phyloP scores from a whole-genome alignment of 352 stramenopile species.

The Blastocystis hominis region DNA sequence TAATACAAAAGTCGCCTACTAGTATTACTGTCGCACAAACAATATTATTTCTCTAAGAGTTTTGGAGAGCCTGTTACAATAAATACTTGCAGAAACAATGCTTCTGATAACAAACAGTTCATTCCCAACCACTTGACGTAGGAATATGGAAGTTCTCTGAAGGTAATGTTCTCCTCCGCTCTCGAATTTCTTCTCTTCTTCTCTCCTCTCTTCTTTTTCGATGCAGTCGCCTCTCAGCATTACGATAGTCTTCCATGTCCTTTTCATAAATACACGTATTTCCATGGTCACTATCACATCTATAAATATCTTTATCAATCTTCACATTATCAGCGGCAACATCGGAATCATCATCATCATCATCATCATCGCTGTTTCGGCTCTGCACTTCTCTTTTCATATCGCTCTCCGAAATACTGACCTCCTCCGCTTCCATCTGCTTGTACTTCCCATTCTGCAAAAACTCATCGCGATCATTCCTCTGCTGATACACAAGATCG shows the following conservation, averaged over 20 bases:
- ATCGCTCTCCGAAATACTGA: neutral
- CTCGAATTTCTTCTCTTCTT: neutral
- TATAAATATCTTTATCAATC: neutral
- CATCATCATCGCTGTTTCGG: no score
- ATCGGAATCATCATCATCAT: neutral
- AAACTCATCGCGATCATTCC: constrained; percentile 9
- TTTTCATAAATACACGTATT: neutral
- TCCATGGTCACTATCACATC: constrained; percentile 11
- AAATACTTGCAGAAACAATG: no score
- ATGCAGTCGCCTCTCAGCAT: neutral
- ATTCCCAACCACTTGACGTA: neutral
- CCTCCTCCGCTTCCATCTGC: neutral
- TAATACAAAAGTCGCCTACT: no score
- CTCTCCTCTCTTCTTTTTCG: neutral
- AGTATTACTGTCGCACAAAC: no score
- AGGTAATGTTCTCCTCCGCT: neutral
- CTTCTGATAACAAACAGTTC: no score
- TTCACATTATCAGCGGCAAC: neutral
- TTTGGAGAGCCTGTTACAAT: no score
- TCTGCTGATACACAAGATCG: constrained; percentile 36
- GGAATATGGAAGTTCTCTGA: constrained; percentile 19
- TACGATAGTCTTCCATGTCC: no score
- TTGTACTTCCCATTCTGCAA: constrained; percentile 15
- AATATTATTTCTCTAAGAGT: no score
- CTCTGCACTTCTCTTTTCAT: no score